Evolutionary conservation across 192 early-diverging fungal genomes (phyloP).

Genomic region (Backusella macrospora): DNA sequence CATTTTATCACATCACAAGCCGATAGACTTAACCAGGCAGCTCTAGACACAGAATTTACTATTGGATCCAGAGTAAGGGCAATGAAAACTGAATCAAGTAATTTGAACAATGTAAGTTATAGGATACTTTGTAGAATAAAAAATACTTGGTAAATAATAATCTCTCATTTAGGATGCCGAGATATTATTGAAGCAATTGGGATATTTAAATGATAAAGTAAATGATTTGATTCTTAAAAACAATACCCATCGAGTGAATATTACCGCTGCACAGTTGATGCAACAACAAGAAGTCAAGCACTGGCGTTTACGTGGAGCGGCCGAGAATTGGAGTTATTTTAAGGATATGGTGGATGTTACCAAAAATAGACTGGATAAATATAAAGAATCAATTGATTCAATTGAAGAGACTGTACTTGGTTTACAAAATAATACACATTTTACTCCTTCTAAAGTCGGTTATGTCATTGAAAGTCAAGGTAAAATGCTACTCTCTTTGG

Average conservation of each 20-base stretch:
- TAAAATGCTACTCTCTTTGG: neutral
- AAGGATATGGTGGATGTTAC: neutral
- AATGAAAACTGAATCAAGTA: neutral
- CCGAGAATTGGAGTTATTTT: slow-evolving; percentile 7
- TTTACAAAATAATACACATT: neutral
- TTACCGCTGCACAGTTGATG: neutral
- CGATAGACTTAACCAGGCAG: neutral
- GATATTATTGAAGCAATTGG: slow-evolving; percentile 2
- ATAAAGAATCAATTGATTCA: neutral
- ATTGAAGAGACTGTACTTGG: neutral
- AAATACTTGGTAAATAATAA: neutral
- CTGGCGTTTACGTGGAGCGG: slow-evolving; percentile 5
- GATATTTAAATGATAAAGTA: neutral
- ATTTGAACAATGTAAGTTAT: neutral
- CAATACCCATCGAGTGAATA: neutral
- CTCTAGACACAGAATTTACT: neutral
- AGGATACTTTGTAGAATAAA: neutral
- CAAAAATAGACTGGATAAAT: neutral
- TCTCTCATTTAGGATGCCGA: neutral
- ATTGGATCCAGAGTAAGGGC: neutral
- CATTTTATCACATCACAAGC: slow-evolving; percentile 7
- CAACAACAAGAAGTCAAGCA: neutral
- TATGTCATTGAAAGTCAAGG: neutral
- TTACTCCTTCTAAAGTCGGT: neutral
- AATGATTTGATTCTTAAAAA: neutral